Percentiles rank a stretch among this genome's conserved stretches.
These are phyloP conservation scores for Phytopythium litorale DNA, from an alignment of 352 stramenopile species.

Conservation along the genomic window DNA sequence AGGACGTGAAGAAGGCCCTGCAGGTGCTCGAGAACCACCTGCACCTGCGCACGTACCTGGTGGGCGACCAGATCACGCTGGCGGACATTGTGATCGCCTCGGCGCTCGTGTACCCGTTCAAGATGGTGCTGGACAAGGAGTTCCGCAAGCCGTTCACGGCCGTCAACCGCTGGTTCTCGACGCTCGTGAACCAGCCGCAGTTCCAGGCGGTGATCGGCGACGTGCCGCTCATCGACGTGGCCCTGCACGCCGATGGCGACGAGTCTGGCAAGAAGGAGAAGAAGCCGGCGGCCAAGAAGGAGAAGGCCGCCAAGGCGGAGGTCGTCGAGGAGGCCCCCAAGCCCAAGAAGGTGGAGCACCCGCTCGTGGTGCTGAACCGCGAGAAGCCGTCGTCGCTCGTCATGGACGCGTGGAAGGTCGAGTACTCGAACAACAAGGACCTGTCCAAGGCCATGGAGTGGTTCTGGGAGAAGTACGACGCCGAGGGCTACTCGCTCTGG, in stretches of 20 bases:
- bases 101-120: constrained; percentile 93
- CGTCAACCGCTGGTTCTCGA: constrained; percentile 92
- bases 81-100: constrained; percentile 90
- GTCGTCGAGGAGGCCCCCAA: constrained; percentile 36
- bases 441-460: constrained; percentile 85
- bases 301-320: constrained; percentile 37
- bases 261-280: constrained; percentile 26
- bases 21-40: constrained; percentile 88
- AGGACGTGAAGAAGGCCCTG: constrained; percentile 86
- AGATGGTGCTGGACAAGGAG: constrained; percentile 88
- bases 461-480: constrained; percentile 91
- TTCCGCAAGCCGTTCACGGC: constrained; percentile 87
- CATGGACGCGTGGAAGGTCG: constrained; percentile 91
- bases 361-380: constrained; percentile 86
- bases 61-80: constrained; percentile 91
- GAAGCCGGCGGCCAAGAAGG: constrained; percentile 41
- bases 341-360: constrained; percentile 82
- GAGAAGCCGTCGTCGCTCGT: constrained; percentile 72
- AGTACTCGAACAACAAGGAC: constrained; percentile 89
- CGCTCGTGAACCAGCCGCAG: constrained; percentile 91
- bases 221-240: constrained; percentile 79
- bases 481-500: constrained; percentile 89
- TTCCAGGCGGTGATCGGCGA: constrained; percentile 91
- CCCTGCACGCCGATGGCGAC: constrained; percentile 61
- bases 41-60: constrained; percentile 88